phyloP scores from a whole-genome alignment of 805 yeast species.

The Nakazawaea ambrosiae region DNA sequence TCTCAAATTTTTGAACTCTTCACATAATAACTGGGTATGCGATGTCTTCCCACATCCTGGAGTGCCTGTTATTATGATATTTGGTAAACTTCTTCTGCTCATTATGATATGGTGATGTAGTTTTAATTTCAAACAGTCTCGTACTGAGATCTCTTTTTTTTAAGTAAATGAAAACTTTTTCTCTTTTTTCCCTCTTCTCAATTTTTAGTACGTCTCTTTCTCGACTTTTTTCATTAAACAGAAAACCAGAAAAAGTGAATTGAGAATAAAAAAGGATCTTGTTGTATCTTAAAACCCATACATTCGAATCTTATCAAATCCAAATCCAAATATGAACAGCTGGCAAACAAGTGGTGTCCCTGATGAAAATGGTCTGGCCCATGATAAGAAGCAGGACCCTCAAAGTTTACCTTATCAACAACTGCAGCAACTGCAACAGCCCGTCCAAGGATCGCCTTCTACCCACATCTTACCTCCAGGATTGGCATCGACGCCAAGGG shows the following conservation, averaged over 20 bases:
- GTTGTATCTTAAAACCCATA: not conserved
- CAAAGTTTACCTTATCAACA: too few species aligned
- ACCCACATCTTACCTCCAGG: constrained; percentile 13
- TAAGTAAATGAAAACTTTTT: not conserved
- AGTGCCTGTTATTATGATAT: constrained; percentile 78
- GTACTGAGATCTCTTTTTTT: not conserved
- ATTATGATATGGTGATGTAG: constrained; percentile 12
- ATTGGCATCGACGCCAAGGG: constrained; percentile 6
- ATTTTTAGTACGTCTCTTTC: too few species aligned
- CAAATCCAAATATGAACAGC: not conserved
- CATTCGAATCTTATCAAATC: too few species aligned
- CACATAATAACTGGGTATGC: constrained; percentile 38
- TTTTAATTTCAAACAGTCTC: not conserved
- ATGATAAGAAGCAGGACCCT: constrained; percentile 21
- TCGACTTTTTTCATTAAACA: not conserved
- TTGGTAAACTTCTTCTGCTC: constrained; percentile 41
- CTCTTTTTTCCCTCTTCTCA: too few species aligned
- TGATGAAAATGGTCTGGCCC: constrained; percentile 11
- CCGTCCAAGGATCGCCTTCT: constrained; percentile 9
- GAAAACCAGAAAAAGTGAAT: not conserved
- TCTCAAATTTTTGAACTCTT: constrained; percentile 41
- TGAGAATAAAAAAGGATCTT: not conserved
- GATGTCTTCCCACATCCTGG: constrained; percentile 77
- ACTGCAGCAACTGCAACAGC: constrained; percentile 12
- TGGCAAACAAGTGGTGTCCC: constrained; percentile 12